phyloP scores from a whole-genome alignment of 2,329 filamentous ascomycete species.

The Aspergillus sergii region DNA sequence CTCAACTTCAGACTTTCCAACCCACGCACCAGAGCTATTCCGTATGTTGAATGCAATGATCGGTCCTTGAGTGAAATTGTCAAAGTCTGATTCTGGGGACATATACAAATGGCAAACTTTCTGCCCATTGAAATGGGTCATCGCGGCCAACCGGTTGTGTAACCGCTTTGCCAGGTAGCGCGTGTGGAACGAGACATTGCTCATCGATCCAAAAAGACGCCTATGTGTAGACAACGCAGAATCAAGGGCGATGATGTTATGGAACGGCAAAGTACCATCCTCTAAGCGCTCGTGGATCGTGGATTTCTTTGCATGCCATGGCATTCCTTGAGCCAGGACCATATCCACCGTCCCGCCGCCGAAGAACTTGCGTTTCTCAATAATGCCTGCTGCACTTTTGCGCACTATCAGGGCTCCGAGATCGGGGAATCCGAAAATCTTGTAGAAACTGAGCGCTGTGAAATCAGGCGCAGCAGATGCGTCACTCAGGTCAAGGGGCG shows the following conservation, averaged over 20 bases:
- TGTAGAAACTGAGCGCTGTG: conserved; percentile 85
- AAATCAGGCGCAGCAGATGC: conserved; percentile 73
- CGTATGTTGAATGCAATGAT: conserved; percentile 82
- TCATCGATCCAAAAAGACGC: conserved; percentile 72
- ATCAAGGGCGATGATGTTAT: conserved; percentile 83
- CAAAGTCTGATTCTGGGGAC: conserved; percentile 44
- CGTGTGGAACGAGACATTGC: conserved; percentile 70
- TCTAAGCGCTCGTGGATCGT: conserved; percentile 81
- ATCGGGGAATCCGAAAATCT: conserved; percentile 97
- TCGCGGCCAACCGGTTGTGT: conserved; percentile 56
- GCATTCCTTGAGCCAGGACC: conserved; percentile 74
- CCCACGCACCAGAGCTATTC: conserved; percentile 69
- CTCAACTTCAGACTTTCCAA: conserved; percentile 83
- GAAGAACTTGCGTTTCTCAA: conserved; percentile 76
- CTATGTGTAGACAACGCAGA: conserved; percentile 71
- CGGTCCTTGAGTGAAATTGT: conserved; percentile 63
- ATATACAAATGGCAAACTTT: conserved; percentile 70
- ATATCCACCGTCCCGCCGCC: conserved; percentile 93
- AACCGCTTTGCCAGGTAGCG: conserved; percentile 64
- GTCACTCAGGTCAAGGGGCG: conserved; percentile 71
- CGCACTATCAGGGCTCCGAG: conserved; percentile 82
- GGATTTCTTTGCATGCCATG: conserved; percentile 80
- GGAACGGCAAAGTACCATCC: conserved; percentile 88
- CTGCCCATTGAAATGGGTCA: conserved; percentile 71
- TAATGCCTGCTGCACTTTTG: conserved; percentile 65